Evolutionary conservation across 2,329 filamentous ascomycete species (phyloP), one percentile per base, ranked within the genome.

Genomic region (Cyphellophora europaea): DNA sequence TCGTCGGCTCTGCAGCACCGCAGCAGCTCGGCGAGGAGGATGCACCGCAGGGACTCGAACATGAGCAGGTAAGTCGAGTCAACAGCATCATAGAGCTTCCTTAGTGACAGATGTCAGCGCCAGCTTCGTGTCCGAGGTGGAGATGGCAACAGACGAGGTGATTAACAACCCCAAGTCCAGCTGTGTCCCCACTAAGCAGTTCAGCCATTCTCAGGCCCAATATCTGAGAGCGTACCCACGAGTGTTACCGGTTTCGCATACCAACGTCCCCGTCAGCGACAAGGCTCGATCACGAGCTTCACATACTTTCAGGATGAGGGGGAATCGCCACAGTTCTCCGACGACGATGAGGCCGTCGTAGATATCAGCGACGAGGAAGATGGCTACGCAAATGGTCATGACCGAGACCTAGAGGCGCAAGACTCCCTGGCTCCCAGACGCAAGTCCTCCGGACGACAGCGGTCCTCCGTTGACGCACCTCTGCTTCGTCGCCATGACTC

Each of bases 81-180:
- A n/a, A n/a, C n/a, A n/a, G n/a, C n/a, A n/a, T n/a, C n/a, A n/a
- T n/a, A n/a, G n/a, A 11, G 11, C 8, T 29, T n/a, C n/a, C 8
- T 8, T 25, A n/a, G 21, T 25, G n/a, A 15, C 12, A 17, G 27
- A 29, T 12, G 28, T 11, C 8, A 71, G 66, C 47, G 60, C 79
- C 21, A 93, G 85, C 60, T 79, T 95, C 49, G 80, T 94, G 49
- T 86, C 86, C 48, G 86, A 94, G 59, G 88, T 96, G n/a, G 89
- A 95, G 57, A 96, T 98, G 91, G 89, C 91, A 13, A 86, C 93
- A 33, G 85, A 94, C 56, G 89, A 96, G 74, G 84, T 91, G 54
- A 33, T 28, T 27, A 30, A 12, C 27, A 30, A 11, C 27, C 8
- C 6, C 27, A 27, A 30, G 6, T 10, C 27, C 8, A 16, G 14